Evolutionary conservation across 2,329 filamentous ascomycete genomes (phyloP).

Genomic region (Hansfordia pulvinata): DNA sequence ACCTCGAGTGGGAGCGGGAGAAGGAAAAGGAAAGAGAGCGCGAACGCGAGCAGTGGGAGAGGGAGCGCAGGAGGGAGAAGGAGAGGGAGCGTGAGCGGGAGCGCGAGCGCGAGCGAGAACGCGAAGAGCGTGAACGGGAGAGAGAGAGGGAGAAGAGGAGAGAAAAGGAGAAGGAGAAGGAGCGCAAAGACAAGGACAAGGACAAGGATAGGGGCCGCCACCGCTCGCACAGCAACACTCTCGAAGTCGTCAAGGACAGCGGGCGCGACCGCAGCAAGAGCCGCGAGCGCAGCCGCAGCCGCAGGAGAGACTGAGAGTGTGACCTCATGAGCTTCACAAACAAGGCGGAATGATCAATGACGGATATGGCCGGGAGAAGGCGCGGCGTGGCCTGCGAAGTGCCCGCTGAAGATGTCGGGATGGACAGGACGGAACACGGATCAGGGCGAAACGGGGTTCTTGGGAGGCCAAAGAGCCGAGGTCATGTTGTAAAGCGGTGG

Average conservation of each 20-base stretch:
- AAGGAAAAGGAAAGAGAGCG: constrained; percentile 6
- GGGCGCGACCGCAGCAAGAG: constrained; percentile 10
- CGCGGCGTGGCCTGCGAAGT: too few species aligned
- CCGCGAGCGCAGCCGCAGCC: constrained; percentile 11
- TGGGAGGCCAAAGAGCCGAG: too few species aligned
- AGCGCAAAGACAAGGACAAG: background rate
- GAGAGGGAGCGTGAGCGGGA: constrained; percentile 5
- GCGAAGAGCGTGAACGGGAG: background rate
- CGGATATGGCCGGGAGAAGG: too few species aligned
- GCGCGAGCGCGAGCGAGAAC: constrained; percentile 2
- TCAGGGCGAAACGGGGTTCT: too few species aligned
- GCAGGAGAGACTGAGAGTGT: constrained; percentile 5
- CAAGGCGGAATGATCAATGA: too few species aligned
- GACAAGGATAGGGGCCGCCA: constrained; percentile 2
- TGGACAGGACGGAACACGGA: too few species aligned
- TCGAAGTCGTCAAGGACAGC: constrained; percentile 13
- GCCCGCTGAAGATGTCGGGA: too few species aligned
- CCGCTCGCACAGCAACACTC: constrained; percentile 6
- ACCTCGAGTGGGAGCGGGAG: constrained; percentile 3
- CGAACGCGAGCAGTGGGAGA: constrained; percentile 6
- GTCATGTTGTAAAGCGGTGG: too few species aligned
- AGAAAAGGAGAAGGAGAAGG: constrained; percentile 1
- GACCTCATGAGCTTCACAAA: too few species aligned
- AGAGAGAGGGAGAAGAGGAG: constrained; percentile 1
- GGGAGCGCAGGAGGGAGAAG: constrained; percentile 3